phyloP scores from a whole-genome alignment of 2,329 filamentous ascomycete species.

The Pseudogymnoascus sp. region DNA sequence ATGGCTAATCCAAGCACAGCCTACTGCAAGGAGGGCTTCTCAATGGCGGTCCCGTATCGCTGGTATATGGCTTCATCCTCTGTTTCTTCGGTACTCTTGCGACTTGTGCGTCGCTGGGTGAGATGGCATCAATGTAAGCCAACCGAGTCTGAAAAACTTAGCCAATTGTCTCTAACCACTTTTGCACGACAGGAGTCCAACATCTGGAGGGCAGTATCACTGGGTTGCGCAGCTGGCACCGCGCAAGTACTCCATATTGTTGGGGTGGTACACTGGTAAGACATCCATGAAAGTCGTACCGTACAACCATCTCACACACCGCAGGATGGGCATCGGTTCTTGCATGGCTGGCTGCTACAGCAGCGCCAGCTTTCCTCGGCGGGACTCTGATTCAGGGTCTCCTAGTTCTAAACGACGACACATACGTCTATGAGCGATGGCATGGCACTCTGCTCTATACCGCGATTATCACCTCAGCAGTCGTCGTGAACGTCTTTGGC shows the following conservation, averaged over 20 bases:
- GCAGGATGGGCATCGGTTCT: slow-evolving; percentile 42
- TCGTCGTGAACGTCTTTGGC: slow-evolving; percentile 44
- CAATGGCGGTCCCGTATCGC: slow-evolving; percentile 44
- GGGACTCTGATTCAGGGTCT: slow-evolving; percentile 41
- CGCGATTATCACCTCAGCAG: slow-evolving; percentile 37
- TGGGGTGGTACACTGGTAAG: slow-evolving; percentile 37
- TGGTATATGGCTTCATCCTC: slow-evolving; percentile 44
- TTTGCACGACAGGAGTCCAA: slow-evolving; percentile 10
- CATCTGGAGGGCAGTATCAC: slow-evolving; percentile 49
- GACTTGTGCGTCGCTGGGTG: slow-evolving; percentile 33
- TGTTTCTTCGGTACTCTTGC: slow-evolving; percentile 39
- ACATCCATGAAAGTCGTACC: not conserved
- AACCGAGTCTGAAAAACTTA: slow-evolving; percentile 19
- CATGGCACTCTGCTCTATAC: slow-evolving; percentile 43
- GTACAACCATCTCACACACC: slow-evolving; percentile 18
- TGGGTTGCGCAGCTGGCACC: slow-evolving; percentile 50
- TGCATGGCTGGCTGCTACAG: slow-evolving; percentile 34
- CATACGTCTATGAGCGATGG: slow-evolving; percentile 36
- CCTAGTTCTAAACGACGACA: slow-evolving; percentile 33
- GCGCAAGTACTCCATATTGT: slow-evolving; percentile 38
- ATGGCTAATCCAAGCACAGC: not conserved
- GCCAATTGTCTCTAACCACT: not conserved
- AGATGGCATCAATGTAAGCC: slow-evolving; percentile 25
- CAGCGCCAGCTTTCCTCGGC: slow-evolving; percentile 35
- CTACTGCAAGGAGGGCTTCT: slow-evolving; percentile 6